A percentile compares a stretch with the other conserved stretches of the same genome.
These are phyloP conservation scores for Chloranthus sessilifolius DNA, from an alignment of 164 flowering plant species.

Conservation along the genomic window DNA sequence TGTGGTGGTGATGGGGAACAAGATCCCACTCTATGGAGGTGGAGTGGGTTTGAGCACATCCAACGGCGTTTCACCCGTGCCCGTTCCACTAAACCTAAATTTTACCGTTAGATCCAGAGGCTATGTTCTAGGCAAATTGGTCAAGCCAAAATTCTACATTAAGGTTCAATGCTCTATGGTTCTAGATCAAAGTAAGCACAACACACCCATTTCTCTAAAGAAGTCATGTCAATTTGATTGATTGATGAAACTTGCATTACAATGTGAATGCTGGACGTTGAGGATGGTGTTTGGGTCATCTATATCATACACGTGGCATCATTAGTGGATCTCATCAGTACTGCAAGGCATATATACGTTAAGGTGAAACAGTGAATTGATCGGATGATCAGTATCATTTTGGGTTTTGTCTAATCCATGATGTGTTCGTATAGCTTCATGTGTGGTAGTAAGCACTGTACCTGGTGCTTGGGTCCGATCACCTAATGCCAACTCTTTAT, in stretches of 20 bases:
- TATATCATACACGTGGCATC: not conserved
- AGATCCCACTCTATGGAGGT: conserved; percentile 77
- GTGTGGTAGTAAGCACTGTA: not conserved
- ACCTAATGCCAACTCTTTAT: not conserved
- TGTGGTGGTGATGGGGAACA: conserved; percentile 47
- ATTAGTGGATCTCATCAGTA: not conserved
- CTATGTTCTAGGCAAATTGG: conserved; percentile 75
- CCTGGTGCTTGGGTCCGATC: not conserved
- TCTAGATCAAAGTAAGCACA: conserved; percentile 48
- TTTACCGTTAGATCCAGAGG: conserved; percentile 63
- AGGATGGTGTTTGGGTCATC: too few species aligned
- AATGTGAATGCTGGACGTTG: not conserved
- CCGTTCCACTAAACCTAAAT: conserved; percentile 50
- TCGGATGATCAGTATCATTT: not conserved
- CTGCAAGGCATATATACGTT: not conserved
- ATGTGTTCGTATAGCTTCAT: not conserved
- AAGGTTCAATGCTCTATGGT: conserved; percentile 40
- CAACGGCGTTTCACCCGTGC: conserved; percentile 36
- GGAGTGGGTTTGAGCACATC: conserved; percentile 62
- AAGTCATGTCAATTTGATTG: conserved; percentile 48
- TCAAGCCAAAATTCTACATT: conserved; percentile 72
- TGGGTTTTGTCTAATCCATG: not conserved
- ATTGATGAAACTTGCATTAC: conserved; percentile 5
- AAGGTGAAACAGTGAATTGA: not conserved
- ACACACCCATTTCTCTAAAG: conserved; percentile 43